Evolutionary conservation across 1,284 basidiomycete species (phyloP).

Genomic region (Cutaneotrichosporon cyanovorans): DNA sequence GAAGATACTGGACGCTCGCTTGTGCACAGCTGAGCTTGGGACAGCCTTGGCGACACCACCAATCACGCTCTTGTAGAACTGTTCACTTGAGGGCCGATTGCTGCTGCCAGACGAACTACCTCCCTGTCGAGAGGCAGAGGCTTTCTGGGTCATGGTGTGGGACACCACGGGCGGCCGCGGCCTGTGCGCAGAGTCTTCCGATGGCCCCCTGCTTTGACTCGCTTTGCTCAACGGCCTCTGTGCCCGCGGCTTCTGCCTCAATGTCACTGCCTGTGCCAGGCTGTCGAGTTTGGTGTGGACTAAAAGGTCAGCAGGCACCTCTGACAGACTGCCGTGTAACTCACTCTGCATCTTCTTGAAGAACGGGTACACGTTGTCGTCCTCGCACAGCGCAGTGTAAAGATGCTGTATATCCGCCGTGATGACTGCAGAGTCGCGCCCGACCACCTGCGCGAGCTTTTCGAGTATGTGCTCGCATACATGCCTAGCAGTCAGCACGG

Average conservation of each 20-base stretch:
- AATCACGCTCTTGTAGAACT: conserved; percentile 9
- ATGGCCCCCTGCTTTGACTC: too few species aligned
- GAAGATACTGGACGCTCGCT: conserved; percentile 7
- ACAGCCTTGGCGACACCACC: conserved; percentile 3
- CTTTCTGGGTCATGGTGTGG: not conserved
- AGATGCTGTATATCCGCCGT: conserved; percentile 67
- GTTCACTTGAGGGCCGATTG: conserved; percentile 6
- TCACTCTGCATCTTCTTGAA: conserved; percentile 80
- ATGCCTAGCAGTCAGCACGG: conserved; percentile 52
- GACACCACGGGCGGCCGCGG: conserved; percentile 1
- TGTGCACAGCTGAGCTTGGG: not conserved
- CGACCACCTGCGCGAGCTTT: conserved; percentile 71
- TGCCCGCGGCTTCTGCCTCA: too few species aligned
- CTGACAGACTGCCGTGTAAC: conserved; percentile 4
- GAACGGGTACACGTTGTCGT: conserved; percentile 69
- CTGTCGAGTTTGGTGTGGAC: too few species aligned
- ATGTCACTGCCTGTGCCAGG: too few species aligned
- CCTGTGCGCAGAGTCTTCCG: not conserved
- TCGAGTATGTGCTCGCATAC: conserved; percentile 54
- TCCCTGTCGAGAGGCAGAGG: too few species aligned
- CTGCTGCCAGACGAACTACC: not conserved
- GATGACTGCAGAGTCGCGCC: conserved; percentile 67
- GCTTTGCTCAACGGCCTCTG: too few species aligned
- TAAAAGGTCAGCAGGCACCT: too few species aligned
- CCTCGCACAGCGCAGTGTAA: conserved; percentile 77